Base-by-base conservation (phyloP, 2,329 filamentous ascomycete species). In the Plenodomus lindquistii region DNA sequence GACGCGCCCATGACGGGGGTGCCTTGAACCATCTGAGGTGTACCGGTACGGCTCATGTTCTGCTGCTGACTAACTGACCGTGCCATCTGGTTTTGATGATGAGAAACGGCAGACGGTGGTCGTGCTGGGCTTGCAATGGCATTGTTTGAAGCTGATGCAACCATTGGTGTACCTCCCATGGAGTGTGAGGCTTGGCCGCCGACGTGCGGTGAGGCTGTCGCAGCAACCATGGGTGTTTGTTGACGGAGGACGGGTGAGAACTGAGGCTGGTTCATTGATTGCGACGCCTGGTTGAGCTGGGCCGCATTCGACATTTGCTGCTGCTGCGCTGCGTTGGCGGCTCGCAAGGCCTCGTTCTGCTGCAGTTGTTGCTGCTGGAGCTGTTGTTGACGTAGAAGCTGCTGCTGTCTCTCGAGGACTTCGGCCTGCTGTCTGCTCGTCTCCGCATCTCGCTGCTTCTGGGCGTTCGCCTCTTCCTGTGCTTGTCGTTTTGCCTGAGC, bases 211-310 rank as follows among this genome's bases (percentile, higher is more conserved):
- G 77, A 77, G 9, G 74, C 75, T n/a, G 75, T 65, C 21, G 52
- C 49, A 29, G 71, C 57, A 7, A 62, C 70, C 69, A 78, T 74
- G 13, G 76, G 76, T 8, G 77, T 78, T 43, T 75, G 74, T 42
- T 79, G 74, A 24, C 74, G 66, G 8, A 75, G 65, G 27, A 77
- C 67, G 2, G 89, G 88, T n/a, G 88, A 85, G 1, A 84, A 85
- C 3, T 82, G 80, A 15, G 82, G 76, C 62, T 88, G 85, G 1
- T 66, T 69, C n/a, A 65, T 65, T 1, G 84, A 81, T 7, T 84
- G 80, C 55, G 85, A 81, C 46, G 69, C 62, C 44, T 70, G 68
- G 15, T 55, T 46, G 18, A 65, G 57, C 42, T 70, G 68, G 13
- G 57, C 46, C 13, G 59, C 50, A n/a, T 51, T 50, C 20, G 51